Conservation (phyloP, 2,329 filamentous ascomycete species). For the Aphanocladium album region DNA sequence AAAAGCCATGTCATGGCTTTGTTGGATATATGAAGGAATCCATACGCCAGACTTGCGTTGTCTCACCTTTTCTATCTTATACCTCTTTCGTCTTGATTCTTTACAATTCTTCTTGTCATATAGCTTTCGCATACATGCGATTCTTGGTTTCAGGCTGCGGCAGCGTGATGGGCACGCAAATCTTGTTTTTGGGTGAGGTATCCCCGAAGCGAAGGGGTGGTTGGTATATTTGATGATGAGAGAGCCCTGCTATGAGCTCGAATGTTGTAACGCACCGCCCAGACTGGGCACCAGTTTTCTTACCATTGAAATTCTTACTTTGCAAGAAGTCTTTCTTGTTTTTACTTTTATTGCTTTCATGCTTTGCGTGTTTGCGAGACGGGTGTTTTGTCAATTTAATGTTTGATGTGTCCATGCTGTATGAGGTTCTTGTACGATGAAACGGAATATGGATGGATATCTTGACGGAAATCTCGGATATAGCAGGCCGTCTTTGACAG, state of each 20-base stretch:
- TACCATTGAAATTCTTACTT: neutral
- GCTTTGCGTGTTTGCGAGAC: neutral
- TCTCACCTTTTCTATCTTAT: neutral
- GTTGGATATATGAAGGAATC: neutral
- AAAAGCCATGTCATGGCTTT: neutral
- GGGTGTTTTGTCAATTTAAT: neutral
- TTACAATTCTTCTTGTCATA: slow-evolving; percentile 6
- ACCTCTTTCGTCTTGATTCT: neutral
- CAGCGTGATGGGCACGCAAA: slow-evolving; percentile 14
- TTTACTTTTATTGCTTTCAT: neutral
- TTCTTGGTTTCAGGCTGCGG: neutral
- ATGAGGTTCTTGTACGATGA: slow-evolving; percentile 9
- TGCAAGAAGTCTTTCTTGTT: neutral
- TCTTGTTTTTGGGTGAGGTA: slow-evolving; percentile 1
- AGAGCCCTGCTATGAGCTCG: neutral
- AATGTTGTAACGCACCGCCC: slow-evolving; percentile 5
- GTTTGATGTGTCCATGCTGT: neutral
- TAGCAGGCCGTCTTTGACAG: neutral
- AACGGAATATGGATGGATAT: neutral
- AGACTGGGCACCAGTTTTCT: neutral
- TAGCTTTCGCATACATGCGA: slow-evolving; percentile 3
- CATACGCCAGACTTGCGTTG: neutral
- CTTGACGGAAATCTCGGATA: neutral
- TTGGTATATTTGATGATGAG: slow-evolving; percentile 9
- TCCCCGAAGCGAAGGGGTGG: neutral